phyloP scores from a whole-genome alignment of 1,139 yeast species.

The Zygosaccharomyces pseudobailii region DNA sequence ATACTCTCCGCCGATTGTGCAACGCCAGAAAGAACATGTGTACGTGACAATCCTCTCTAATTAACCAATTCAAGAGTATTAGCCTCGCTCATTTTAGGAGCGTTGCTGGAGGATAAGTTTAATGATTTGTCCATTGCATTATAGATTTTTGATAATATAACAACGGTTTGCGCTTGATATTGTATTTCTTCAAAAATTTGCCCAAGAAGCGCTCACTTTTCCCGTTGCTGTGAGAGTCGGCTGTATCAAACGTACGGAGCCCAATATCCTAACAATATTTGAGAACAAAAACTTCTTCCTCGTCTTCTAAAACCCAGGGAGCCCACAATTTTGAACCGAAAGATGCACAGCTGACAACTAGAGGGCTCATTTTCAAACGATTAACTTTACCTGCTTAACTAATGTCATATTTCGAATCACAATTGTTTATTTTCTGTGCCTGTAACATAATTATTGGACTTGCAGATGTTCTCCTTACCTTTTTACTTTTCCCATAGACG shows the following conservation, averaged over 20 bases:
- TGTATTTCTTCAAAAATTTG: slow-evolving; percentile 36
- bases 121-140: slow-evolving; percentile 26
- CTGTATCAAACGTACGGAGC: slow-evolving; percentile 45
- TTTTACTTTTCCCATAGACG: no score
- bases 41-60: slow-evolving; percentile 41
- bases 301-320: slow-evolving; percentile 40
- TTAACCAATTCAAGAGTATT: slow-evolving; percentile 26
- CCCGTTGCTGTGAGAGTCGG: slow-evolving; percentile 41
- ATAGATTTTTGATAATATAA: slow-evolving; percentile 39
- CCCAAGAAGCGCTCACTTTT: slow-evolving; percentile 37
- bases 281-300: slow-evolving; percentile 35
- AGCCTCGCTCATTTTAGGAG: slow-evolving; percentile 9
- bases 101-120: slow-evolving; percentile 1
- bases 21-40: slow-evolving; percentile 46
- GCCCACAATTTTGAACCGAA: slow-evolving; percentile 41
- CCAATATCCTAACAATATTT: slow-evolving; percentile 43
- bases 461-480: no score
- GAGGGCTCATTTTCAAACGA: slow-evolving; percentile 39
- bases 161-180: slow-evolving; percentile 39
- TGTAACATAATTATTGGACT: no score
- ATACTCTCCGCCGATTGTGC: slow-evolving; percentile 39
- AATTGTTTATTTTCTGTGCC: no score
- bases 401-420: neutral
- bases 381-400: slow-evolving; percentile 16
- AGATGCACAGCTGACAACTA: slow-evolving; percentile 49